Evolutionary conservation across 176 grass and related monocot genomes (phyloP), one percentile per base, ranked within the genome.

Genomic region (Avena eriantha): DNA sequence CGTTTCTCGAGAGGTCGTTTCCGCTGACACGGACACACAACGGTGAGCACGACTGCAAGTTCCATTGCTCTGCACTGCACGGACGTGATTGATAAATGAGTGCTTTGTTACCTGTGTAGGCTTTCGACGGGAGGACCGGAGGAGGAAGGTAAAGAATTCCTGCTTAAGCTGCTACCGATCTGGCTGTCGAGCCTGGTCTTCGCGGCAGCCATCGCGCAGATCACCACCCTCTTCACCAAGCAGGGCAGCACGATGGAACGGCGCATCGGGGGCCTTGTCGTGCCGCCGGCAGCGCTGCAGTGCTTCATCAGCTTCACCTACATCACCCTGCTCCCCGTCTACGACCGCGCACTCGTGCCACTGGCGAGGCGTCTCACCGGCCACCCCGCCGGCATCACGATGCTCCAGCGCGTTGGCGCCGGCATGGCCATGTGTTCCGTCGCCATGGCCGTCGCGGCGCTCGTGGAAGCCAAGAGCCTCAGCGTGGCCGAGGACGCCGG

Each of bases 381-480:
- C 3, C 79, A 89, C 69, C 91, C 81, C 18, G 59, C 91, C 7
- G 95, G 95, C 63, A 63, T 98, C 63, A 93, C 95, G 19, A 90
- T 54, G 84, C 91, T 93, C 39, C 93, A 95, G 76, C 92, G 95
- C 71, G 78, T 95, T 33, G 89, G 91, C 69, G 24, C 85, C 0
- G 91, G 93, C 17, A 92, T 93, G 67, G 51, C 73, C 59, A 13
- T 89, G 45, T 95, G 85, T 59, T 22, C 83, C 77, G 15, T 85
- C 70, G 54, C 85, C 22, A 94, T 93, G 82, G 89, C 9, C 36
- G 69, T 76, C 67, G 85, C 93, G 9, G 95, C 87, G 22, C 64
- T 95, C 77, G 91, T 93, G 21, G 95, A 98, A 24, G 85, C 46
- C 49, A 90, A 39, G 73, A 79, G 93, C 51, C 91, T 98, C 80